These are phyloP conservation scores for Cenchrus fungigraminus DNA, from an alignment of 176 grass and related monocot species.

Conservation along the genomic window DNA sequence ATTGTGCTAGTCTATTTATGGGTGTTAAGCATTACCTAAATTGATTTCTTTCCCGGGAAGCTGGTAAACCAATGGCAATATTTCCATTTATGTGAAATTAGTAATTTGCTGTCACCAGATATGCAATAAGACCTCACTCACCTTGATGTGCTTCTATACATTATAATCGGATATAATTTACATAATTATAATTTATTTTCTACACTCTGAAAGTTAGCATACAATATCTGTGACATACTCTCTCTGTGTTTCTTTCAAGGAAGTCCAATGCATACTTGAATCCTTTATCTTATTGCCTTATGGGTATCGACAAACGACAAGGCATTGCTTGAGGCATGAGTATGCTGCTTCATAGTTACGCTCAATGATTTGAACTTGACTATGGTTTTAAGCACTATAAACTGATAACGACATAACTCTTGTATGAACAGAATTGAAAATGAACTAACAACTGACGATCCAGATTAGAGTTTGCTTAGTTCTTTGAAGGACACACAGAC, in stretches of 20 bases:
- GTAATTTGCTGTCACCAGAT: neutral
- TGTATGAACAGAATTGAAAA: slow-evolving; percentile 16
- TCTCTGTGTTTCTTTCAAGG: neutral
- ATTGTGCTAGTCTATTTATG: neutral
- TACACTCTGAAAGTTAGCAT: slow-evolving; percentile 3
- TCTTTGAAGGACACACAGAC: neutral
- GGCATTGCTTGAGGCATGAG: neutral
- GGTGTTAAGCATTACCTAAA: neutral
- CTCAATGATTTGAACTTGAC: neutral
- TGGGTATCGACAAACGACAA: neutral
- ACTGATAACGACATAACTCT: neutral
- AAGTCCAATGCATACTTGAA: neutral
- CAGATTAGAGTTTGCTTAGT: neutral
- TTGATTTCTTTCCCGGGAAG: neutral
- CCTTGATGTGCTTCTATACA: neutral
- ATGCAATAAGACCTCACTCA: neutral
- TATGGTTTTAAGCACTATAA: slow-evolving; percentile 5
- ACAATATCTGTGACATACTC: neutral
- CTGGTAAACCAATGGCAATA: neutral
- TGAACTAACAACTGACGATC: neutral
- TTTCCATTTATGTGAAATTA: neutral
- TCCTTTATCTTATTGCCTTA: neutral
- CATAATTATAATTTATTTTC: neutral
- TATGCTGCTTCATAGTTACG: slow-evolving; percentile 19
- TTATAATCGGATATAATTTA: neutral